These are phyloP conservation scores for Nigrospora oryzae DNA, from an alignment of 2,329 filamentous ascomycete species.

Conservation along the genomic window DNA sequence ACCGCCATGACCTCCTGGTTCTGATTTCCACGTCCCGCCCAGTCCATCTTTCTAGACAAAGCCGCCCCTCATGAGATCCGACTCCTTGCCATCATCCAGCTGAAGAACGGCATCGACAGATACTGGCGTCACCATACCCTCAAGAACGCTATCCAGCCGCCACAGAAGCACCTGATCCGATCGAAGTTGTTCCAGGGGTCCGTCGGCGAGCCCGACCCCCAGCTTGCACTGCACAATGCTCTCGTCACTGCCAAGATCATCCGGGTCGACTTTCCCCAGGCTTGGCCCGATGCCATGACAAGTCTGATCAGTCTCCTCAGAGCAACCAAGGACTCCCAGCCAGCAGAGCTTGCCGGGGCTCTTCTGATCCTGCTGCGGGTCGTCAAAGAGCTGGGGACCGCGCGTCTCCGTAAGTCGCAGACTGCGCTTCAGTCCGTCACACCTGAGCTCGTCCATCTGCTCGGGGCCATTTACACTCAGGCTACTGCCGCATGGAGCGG, in stretches of 20 bases:
- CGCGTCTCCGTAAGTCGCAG: slow-evolving; percentile 65
- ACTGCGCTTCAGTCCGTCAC: slow-evolving; percentile 69
- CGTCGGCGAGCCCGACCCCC: slow-evolving; percentile 65
- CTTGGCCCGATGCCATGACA: slow-evolving; percentile 64
- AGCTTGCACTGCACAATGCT: slow-evolving; percentile 79
- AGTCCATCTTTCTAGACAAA: slow-evolving; percentile 77
- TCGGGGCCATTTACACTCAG: slow-evolving; percentile 70
- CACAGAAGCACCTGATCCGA: slow-evolving; percentile 72
- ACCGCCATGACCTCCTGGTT: background rate
- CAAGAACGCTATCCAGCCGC: slow-evolving; percentile 59
- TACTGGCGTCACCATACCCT: slow-evolving; percentile 68
- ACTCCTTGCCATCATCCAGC: slow-evolving; percentile 83
- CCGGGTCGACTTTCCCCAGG: slow-evolving; percentile 77
- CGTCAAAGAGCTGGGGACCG: slow-evolving; percentile 83
- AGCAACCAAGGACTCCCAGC: slow-evolving; percentile 45
- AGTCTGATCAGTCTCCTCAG: slow-evolving; percentile 59
- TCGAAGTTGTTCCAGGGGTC: slow-evolving; percentile 67
- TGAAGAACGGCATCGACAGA: slow-evolving; percentile 95
- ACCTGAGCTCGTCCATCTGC: slow-evolving; percentile 74
- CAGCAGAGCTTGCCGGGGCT: slow-evolving; percentile 60
- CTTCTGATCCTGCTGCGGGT: slow-evolving; percentile 75
- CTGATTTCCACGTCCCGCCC: background rate
- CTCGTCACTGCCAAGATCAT: slow-evolving; percentile 82
- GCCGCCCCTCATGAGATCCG: slow-evolving; percentile 69
- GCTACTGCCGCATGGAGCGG: slow-evolving; percentile 63